Evolutionary conservation across 108 stramenopile species (phyloP), one percentile per base, ranked within the genome.

Genomic region (Licmophora abbreviata): DNA sequence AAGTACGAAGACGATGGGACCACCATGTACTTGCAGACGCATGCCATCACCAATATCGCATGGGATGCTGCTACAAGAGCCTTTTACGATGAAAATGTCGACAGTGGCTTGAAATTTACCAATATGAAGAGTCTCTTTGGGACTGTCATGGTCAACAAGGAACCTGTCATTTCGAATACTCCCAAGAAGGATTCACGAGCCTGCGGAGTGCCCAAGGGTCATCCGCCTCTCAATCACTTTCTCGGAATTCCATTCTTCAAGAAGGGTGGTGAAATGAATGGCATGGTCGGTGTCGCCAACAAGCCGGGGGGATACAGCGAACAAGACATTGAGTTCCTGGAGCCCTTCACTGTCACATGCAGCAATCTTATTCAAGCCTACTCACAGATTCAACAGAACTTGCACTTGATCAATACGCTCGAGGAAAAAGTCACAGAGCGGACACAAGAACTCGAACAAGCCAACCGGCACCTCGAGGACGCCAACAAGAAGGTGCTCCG

Each of bases 251-350:
- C 63, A 20, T 56, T 63, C 42, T 61, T 61, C 35, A 17, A 61
- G 18, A 28, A 14, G 10, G 40, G 54, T 10, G 51, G 31, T 10
- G 56, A 48, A 24, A 48, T 56, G 46, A 63, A 29, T n/a, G 63
- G 63, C 9, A 55, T 56, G 37, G 54, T 63, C 8, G 54, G 63
- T 10, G 56, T 63, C 21, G 53, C 63, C 44, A 63, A 63, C 54
- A 63, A 63, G 30, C 54, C 54, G 12, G 45, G 37, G 17, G 54
- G 54, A 25, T 63, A 63, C 31, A 25, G 38, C 8, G 37, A 56
- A n/a, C 35, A 27, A 26, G 54, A 63, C 23, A 43, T 56, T 7
- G 47, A 63, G 2, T 63, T 63, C 29, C 30, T 63, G 15, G 63
- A 63, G 25, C 63, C 63, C 34, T 51, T 63, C 45, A 48, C 37